These are phyloP conservation scores for Curvularia sp. DNA, from an alignment of 2,329 filamentous ascomycete species.

Conservation along the genomic window DNA sequence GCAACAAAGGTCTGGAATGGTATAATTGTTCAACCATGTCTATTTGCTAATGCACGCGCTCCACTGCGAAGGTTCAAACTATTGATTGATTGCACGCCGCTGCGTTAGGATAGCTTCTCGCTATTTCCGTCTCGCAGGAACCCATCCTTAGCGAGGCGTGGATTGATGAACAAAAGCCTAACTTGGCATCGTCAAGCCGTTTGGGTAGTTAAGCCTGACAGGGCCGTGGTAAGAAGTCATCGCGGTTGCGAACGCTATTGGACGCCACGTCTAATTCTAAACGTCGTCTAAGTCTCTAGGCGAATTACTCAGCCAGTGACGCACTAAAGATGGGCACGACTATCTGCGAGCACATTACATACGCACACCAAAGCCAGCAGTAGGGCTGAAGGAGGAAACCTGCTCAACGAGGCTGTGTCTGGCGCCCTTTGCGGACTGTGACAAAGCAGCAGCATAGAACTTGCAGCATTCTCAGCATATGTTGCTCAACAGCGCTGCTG, in stretches of 20 bases:
- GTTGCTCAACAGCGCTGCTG: slow-evolving; percentile 9
- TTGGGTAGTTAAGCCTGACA: slow-evolving; percentile 1
- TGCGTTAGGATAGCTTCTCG: background rate
- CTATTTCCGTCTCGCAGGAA: background rate
- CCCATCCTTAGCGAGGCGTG: background rate
- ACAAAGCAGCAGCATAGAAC: slow-evolving; percentile 20
- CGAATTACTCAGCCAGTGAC: slow-evolving; percentile 23
- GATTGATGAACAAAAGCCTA: slow-evolving; percentile 1
- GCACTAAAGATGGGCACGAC: background rate
- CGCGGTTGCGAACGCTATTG: background rate
- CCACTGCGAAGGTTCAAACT: background rate
- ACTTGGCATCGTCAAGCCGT: slow-evolving; percentile 7
- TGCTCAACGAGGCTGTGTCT: slow-evolving; percentile 20
- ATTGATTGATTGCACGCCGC: background rate
- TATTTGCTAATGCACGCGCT: background rate
- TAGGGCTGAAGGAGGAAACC: slow-evolving; percentile 21
- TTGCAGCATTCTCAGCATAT: background rate
- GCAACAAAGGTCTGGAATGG: slow-evolving; percentile 4
- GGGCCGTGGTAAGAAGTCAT: background rate
- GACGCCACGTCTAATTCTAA: slow-evolving; percentile 7
- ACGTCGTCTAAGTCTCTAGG: slow-evolving; percentile 2
- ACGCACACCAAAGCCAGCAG: background rate
- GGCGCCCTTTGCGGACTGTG: slow-evolving; percentile 1
- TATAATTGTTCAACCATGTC: background rate
- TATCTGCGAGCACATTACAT: slow-evolving; percentile 5